phyloP scores from a whole-genome alignment of 2,329 filamentous ascomycete species.

The Pseudogymnoascus sp. region DNA sequence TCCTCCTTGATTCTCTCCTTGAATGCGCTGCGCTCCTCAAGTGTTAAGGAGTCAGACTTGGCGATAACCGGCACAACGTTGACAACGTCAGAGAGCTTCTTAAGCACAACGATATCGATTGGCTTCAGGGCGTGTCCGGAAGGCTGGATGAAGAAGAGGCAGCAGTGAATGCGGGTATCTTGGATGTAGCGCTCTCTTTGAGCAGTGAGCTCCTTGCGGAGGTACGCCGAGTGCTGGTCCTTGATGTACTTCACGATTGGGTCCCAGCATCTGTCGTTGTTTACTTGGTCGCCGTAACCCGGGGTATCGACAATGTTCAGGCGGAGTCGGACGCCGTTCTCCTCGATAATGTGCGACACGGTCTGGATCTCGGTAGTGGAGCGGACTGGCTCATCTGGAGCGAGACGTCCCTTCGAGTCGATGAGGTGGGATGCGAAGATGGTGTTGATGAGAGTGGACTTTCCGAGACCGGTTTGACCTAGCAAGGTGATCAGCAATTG shows the following conservation, averaged over 20 bases:
- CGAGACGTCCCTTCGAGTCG: constrained; percentile 92
- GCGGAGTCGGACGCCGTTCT: constrained; percentile 94
- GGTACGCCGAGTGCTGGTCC: constrained; percentile 98
- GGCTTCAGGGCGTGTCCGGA: constrained; percentile 97
- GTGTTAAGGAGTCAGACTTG: constrained; percentile 91
- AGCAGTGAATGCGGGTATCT: constrained; percentile 98
- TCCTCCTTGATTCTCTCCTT: constrained; percentile 99
- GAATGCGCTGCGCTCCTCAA: constrained; percentile 92
- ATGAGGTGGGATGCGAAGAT: constrained; percentile 99
- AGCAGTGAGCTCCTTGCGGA: constrained; percentile 97
- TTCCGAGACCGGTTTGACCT: constrained; percentile 98
- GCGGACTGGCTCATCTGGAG: constrained; percentile 86
- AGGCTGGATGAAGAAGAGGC: constrained; percentile 98
- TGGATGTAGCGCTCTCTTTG: constrained; percentile 99
- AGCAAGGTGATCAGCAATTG: constrained; percentile 22
- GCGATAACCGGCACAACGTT: constrained; percentile 98
- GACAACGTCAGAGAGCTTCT: constrained; percentile 98
- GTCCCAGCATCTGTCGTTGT: constrained; percentile 99
- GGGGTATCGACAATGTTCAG: constrained; percentile 99
- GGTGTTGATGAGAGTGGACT: constrained; percentile 99
- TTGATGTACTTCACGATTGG: constrained; percentile 99
- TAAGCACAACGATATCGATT: constrained; percentile 97
- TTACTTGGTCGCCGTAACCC: constrained; percentile 96
- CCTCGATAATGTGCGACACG: constrained; percentile 97
- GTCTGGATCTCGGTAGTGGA: constrained; percentile 97